Evolutionary conservation across 2,329 filamentous ascomycete genomes (phyloP).

Genomic region (Penicillium capsulatum): DNA sequence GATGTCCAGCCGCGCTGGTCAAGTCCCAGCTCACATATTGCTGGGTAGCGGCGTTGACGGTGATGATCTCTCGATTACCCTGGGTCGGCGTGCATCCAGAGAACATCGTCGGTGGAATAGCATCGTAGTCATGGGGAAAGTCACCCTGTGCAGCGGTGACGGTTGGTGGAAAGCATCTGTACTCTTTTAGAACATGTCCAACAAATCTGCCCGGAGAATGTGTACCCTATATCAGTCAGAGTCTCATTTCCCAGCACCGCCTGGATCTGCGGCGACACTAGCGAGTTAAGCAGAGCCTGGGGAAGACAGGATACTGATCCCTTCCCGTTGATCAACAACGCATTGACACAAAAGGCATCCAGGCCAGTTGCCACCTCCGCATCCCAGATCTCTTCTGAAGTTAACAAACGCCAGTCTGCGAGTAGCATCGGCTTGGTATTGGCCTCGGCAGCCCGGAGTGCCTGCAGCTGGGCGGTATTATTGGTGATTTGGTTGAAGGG

Average conservation of each 20-base stretch:
- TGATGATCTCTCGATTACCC: conserved; percentile 26
- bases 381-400: conserved; percentile 45
- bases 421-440: conserved; percentile 50
- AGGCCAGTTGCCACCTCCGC: conserved; percentile 29
- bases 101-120: conserved; percentile 21
- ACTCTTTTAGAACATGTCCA: conserved; percentile 1
- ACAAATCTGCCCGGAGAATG: neutral
- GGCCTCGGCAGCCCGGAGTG: conserved; percentile 50
- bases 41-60: conserved; percentile 29
- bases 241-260: conserved; percentile 16
- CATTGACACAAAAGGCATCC: conserved; percentile 55
- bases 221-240: conserved; percentile 30
- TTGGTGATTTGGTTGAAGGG: conserved; percentile 29
- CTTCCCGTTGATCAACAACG: conserved; percentile 60
- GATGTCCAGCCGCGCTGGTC: conserved; percentile 34
- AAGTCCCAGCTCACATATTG: conserved; percentile 39
- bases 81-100: conserved; percentile 23
- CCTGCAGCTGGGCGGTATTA: conserved; percentile 32
- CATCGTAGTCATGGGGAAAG: conserved; percentile 18
- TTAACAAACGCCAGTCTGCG: conserved; percentile 55
- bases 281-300: conserved; percentile 27
- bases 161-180: conserved; percentile 25
- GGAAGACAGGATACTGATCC: conserved; percentile 28
- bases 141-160: conserved; percentile 14
- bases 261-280: conserved; percentile 25